Evolutionary conservation across 1,139 yeast species (phyloP).

Genomic region (Magnusiomyces tetraspermus): DNA sequence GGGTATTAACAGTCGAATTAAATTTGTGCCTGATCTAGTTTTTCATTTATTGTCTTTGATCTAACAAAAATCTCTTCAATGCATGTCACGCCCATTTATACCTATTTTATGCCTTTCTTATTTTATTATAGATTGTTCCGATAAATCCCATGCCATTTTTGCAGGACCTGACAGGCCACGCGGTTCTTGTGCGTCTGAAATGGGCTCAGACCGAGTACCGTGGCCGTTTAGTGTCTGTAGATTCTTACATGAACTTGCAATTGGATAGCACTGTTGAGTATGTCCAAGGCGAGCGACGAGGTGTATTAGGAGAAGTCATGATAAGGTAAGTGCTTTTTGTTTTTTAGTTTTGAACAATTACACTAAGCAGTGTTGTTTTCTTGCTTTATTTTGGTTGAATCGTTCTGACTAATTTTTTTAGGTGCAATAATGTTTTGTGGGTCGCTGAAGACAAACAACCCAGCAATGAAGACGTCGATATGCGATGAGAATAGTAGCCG

Average conservation of each 20-base stretch:
- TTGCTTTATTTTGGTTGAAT: background rate
- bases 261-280: slow-evolving; percentile 61
- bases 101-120: background rate
- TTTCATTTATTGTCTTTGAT: too few relatives aligned
- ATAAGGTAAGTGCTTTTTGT: slow-evolving; percentile 42
- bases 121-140: slow-evolving; percentile 47
- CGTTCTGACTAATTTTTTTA: slow-evolving; percentile 9
- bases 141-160: slow-evolving; percentile 87
- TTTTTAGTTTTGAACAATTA: slow-evolving; percentile 32
- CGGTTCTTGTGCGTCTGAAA: slow-evolving; percentile 76
- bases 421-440: slow-evolving; percentile 40
- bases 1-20: too few relatives aligned
- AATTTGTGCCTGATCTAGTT: too few relatives aligned
- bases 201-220: slow-evolving; percentile 89
- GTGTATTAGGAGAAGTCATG: slow-evolving; percentile 69
- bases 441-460: slow-evolving; percentile 24
- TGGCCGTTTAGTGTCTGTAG: slow-evolving; percentile 74
- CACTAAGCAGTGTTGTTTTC: too few relatives aligned
- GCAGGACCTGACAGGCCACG: slow-evolving; percentile 58
- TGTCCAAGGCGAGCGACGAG: slow-evolving; percentile 44
- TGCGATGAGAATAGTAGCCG: too few relatives aligned
- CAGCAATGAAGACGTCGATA: background rate
- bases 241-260: slow-evolving; percentile 87
- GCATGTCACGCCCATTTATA: too few relatives aligned
- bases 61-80: too few relatives aligned